A percentile compares a stretch with the other conserved stretches of the same genome.
phyloP scores from a whole-genome alignment of 2,329 filamentous ascomycete species.

The Lasiodiplodia theobromae region DNA sequence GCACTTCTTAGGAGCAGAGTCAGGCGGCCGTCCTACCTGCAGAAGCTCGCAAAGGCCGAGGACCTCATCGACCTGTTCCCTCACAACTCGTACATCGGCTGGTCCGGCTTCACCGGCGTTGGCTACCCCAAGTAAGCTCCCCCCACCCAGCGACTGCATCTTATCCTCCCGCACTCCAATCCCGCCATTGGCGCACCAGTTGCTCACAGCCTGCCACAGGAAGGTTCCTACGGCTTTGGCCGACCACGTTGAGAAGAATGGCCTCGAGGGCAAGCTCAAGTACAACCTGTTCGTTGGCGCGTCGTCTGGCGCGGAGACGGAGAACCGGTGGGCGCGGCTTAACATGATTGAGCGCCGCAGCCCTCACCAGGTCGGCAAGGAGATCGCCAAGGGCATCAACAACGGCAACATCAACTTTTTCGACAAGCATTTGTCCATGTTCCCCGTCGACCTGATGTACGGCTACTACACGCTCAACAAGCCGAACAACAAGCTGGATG shows the following conservation, averaged over 20 bases:
- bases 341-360: conserved; percentile 89
- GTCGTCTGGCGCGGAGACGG: conserved; percentile 87
- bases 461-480: conserved; percentile 86
- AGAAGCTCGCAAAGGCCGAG: conserved; percentile 79
- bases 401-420: conserved; percentile 89
- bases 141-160: background rate
- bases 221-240: conserved; percentile 85
- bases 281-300: conserved; percentile 90
- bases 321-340: conserved; percentile 87
- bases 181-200: conserved; percentile 23
- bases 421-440: conserved; percentile 94
- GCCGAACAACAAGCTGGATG: conserved; percentile 76
- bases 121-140: conserved; percentile 79
- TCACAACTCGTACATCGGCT: conserved; percentile 85
- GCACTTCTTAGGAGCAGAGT: conserved; percentile 79
- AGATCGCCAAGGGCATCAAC: conserved; percentile 90
- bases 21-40: conserved; percentile 76
- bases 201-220: conserved; percentile 53
- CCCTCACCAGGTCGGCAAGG: conserved; percentile 89
- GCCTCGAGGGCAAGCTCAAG: conserved; percentile 80
- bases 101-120: conserved; percentile 90
- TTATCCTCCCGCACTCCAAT: conserved; percentile 31
- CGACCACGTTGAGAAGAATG: conserved; percentile 88
- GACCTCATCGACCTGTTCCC: conserved; percentile 84
- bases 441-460: conserved; percentile 81